Evolutionary conservation across 2,329 filamentous ascomycete genomes (phyloP).

Genomic region (Penicillium sp.): DNA sequence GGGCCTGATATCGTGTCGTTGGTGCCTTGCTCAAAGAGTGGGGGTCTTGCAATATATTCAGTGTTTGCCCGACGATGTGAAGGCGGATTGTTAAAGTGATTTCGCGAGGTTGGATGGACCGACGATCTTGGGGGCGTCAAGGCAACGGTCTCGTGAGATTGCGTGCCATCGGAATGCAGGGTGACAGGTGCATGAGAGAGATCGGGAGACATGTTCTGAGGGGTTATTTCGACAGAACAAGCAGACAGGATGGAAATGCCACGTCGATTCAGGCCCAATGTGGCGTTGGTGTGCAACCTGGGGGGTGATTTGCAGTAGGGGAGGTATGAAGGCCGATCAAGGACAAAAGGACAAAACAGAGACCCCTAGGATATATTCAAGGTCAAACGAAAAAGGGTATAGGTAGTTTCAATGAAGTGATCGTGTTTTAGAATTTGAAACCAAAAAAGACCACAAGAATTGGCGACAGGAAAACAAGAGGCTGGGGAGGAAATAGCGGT

Average conservation of each 20-base stretch:
- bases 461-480: constrained; percentile 22
- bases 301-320: constrained; percentile 5
- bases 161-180: constrained; percentile 27
- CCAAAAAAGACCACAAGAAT: neutral
- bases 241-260: constrained; percentile 30
- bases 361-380: neutral
- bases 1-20: constrained; percentile 21
- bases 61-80: constrained; percentile 37
- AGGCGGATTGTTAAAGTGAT: constrained; percentile 19
- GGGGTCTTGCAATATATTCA: constrained; percentile 30
- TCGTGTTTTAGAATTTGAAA: neutral
- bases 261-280: constrained; percentile 27
- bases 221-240: constrained; percentile 2
- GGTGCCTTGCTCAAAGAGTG: constrained; percentile 28
- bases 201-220: constrained; percentile 17
- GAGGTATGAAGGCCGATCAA: neutral
- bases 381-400: neutral
- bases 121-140: constrained; percentile 18
- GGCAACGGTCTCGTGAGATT: constrained; percentile 22
- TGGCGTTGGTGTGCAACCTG: constrained; percentile 18
- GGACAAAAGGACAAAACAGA: neutral
- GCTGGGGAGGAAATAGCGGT: constrained; percentile 34
- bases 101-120: constrained; percentile 15
- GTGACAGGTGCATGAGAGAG: constrained; percentile 14
- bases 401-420: neutral